phyloP scores from a whole-genome alignment of 768 basidiomycete genomes.

The Naganishia vishniacii region DNA sequence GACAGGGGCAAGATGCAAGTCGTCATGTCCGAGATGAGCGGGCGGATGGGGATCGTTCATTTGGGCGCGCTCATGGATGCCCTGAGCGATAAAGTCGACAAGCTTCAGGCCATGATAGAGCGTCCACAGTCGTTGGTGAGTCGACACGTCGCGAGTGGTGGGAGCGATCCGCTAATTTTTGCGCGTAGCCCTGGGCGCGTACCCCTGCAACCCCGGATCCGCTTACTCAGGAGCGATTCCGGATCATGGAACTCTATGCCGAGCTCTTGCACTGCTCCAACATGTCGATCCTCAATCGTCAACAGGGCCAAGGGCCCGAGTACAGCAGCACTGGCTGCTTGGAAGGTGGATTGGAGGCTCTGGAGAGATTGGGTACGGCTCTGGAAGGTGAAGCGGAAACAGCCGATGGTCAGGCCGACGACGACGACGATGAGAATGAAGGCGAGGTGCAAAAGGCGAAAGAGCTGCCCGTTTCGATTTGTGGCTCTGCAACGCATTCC shows the following conservation, averaged over 20 bases:
- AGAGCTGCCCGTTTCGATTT: slow-evolving; percentile 18
- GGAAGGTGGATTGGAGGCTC: slow-evolving; percentile 73
- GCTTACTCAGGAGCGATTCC: slow-evolving; percentile 88
- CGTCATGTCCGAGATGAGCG: slow-evolving; percentile 38
- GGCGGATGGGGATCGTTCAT: slow-evolving; percentile 62
- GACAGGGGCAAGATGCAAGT: slow-evolving; percentile 41
- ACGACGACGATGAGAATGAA: slow-evolving; percentile 65
- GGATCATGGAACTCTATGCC: slow-evolving; percentile 93
- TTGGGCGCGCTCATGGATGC: slow-evolving; percentile 72
- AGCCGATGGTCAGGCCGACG: slow-evolving; percentile 61
- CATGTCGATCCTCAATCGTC: slow-evolving; percentile 89
- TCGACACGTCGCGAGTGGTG: slow-evolving; percentile 19
- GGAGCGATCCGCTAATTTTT: background rate
- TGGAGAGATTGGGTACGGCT: slow-evolving; percentile 81
- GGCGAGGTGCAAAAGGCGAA: slow-evolving; percentile 13
- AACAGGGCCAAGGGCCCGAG: slow-evolving; percentile 60
- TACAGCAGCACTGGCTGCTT: slow-evolving; percentile 79
- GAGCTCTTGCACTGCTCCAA: slow-evolving; percentile 97
- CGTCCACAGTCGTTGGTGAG: slow-evolving; percentile 73
- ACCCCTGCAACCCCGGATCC: slow-evolving; percentile 61
- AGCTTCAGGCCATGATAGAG: slow-evolving; percentile 65
- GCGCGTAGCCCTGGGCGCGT: slow-evolving; percentile 32
- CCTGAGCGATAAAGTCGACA: slow-evolving; percentile 63
- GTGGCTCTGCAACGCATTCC: slow-evolving; percentile 2
- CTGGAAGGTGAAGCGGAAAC: slow-evolving; percentile 59